A percentile compares a stretch with the other conserved stretches of the same genome.
Evolutionary conservation across 768 basidiomycete genomes (phyloP).

Genomic region (Mycena sanguinolenta): DNA sequence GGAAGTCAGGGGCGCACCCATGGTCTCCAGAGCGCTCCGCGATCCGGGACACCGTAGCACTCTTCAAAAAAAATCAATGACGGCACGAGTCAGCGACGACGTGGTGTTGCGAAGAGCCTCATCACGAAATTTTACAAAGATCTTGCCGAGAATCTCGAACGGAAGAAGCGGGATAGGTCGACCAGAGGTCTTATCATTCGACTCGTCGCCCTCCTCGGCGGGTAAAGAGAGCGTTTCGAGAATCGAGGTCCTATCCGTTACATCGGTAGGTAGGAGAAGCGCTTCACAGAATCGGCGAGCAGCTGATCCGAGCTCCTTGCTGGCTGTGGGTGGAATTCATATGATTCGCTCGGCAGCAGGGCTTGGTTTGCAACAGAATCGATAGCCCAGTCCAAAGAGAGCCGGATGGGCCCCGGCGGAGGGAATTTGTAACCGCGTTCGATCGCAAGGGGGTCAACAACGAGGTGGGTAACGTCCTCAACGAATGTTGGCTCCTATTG

Average conservation of each 20-base stretch:
- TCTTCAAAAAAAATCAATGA: too few species aligned
- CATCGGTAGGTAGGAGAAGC: neutral
- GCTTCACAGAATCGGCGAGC: constrained; percentile 10
- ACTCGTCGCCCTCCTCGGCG: too few species aligned
- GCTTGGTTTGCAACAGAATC: neutral
- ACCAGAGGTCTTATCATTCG: neutral
- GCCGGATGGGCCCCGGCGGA: neutral
- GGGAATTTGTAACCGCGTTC: neutral
- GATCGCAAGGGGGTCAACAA: neutral
- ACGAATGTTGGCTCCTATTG: neutral
- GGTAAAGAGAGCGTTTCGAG: neutral
- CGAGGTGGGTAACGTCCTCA: neutral
- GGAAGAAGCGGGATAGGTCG: neutral
- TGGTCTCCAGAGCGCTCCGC: too few species aligned
- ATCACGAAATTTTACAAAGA: constrained; percentile 1
- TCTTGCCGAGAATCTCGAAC: constrained; percentile 19
- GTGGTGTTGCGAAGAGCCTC: neutral
- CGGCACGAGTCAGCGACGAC: too few species aligned
- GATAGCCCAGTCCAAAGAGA: neutral
- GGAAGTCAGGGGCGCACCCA: too few species aligned
- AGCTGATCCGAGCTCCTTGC: neutral
- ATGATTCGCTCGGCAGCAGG: neutral
- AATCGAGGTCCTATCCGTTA: neutral
- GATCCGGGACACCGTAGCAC: too few species aligned
- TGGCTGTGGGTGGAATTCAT: neutral